Evolutionary conservation across 495 filamentous ascomycete genomes (phyloP).

Genomic region (Neurospora cerealis): DNA sequence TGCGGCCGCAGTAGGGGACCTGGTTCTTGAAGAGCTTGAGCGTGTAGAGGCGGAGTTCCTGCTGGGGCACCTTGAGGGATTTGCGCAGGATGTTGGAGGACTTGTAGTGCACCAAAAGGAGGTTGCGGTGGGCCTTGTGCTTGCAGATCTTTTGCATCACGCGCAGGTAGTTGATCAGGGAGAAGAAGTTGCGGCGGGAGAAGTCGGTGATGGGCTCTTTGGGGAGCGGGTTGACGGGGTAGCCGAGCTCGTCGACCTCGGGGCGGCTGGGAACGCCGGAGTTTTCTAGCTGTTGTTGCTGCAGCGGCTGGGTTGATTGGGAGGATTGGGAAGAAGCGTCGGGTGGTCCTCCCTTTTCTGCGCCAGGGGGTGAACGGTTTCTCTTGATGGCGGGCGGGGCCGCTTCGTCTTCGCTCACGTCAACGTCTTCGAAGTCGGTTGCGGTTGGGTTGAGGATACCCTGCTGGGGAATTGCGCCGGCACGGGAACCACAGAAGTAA

Average conservation of each 20-base stretch:
- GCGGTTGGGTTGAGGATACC: constrained; percentile 13
- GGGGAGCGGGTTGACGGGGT: constrained; percentile 53
- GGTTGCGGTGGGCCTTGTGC: constrained; percentile 83
- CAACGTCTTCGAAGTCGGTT: constrained; percentile 22
- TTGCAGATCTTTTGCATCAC: constrained; percentile 96
- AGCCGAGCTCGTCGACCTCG: constrained; percentile 83
- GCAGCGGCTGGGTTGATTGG: neutral
- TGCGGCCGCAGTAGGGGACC: constrained; percentile 93
- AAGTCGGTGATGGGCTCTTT: constrained; percentile 78
- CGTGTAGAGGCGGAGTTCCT: constrained; percentile 79
- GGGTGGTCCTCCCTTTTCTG: constrained; percentile 1
- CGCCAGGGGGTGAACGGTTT: constrained; percentile 34
- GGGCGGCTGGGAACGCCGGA: constrained; percentile 47
- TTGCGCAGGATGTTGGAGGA: constrained; percentile 81
- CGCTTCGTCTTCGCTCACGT: constrained; percentile 57
- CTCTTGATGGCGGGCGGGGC: constrained; percentile 69
- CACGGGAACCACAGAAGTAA: constrained; percentile 60
- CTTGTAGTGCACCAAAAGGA: constrained; percentile 91
- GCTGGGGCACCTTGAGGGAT: constrained; percentile 80
- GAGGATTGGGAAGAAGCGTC: neutral
- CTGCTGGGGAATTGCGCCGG: constrained; percentile 19
- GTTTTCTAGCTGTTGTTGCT: constrained; percentile 31
- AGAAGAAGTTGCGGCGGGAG: constrained; percentile 90
- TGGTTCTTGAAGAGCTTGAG: constrained; percentile 98
- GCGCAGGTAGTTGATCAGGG: constrained; percentile 84